phyloP scores from a whole-genome alignment of 495 filamentous ascomycete genomes.

The Penicillium macrosclerotiorum region DNA sequence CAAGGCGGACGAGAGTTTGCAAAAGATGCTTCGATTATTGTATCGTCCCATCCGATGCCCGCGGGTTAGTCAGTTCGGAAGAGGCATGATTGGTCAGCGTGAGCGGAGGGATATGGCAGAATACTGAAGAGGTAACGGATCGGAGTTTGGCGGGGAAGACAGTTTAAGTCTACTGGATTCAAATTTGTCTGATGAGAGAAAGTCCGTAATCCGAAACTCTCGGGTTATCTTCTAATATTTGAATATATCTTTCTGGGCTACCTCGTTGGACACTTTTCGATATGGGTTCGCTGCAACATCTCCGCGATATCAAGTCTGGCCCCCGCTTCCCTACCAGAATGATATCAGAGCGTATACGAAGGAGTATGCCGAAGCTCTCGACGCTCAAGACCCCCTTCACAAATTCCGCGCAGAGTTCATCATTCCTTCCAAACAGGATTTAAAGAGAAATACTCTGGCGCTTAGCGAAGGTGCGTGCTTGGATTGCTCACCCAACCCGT shows the following conservation, averaged over 20 bases:
- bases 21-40: constrained; percentile 12
- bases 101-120: constrained; percentile 30
- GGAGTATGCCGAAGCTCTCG: constrained; percentile 63
- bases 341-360: constrained; percentile 39
- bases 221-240: too few species aligned
- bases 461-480: constrained; percentile 36
- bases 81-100: constrained; percentile 34
- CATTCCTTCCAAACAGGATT: constrained; percentile 75
- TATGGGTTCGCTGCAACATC: constrained; percentile 33
- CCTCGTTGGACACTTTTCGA: too few species aligned
- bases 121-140: constrained; percentile 17
- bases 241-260: too few species aligned
- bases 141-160: constrained; percentile 13
- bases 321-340: constrained; percentile 36
- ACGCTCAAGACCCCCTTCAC: constrained; percentile 65
- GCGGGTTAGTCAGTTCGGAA: constrained; percentile 33
- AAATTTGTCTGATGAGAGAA: background rate
- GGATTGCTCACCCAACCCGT: too few species aligned
- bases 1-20: background rate
- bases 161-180: background rate
- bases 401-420: constrained; percentile 74
- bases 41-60: constrained; percentile 21
- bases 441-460: constrained; percentile 63
- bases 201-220: too few species aligned
- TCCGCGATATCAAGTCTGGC: constrained; percentile 28